Percentiles rank a stretch among this genome's conserved stretches.
Conservation (phyloP, 1,139 yeast genomes). For the Suhomyces wounanorum region DNA sequence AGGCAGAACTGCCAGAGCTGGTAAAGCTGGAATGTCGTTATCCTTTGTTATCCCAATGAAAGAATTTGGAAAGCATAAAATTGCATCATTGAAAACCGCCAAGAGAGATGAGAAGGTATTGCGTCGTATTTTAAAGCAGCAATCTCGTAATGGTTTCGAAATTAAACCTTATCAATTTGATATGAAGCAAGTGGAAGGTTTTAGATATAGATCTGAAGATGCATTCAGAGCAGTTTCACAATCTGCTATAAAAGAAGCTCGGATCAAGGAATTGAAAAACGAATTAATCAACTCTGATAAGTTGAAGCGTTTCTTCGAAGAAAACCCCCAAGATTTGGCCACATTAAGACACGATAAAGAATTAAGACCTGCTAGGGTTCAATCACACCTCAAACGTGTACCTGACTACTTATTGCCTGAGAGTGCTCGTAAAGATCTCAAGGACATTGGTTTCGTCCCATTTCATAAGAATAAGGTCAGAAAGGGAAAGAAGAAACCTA, state of each 20-base stretch:
- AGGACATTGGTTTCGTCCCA: conserved; percentile 74
- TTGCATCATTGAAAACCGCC: conserved; percentile 69
- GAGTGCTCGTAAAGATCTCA: conserved; percentile 61
- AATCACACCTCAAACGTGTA: conserved; percentile 83
- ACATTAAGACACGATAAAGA: conserved; percentile 91
- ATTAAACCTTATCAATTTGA: conserved; percentile 86
- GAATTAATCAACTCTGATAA: conserved; percentile 89
- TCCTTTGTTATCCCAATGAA: conserved; percentile 86
- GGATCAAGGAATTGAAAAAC: conserved; percentile 84
- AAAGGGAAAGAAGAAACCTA: conserved; percentile 37
- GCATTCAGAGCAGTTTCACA: conserved; percentile 94
- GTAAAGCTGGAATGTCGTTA: conserved; percentile 91
- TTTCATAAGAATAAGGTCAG: conserved; percentile 53
- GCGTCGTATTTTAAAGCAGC: conserved; percentile 74
- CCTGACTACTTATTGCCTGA: conserved; percentile 92
- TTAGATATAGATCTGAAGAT: conserved; percentile 95
- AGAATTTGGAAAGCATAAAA: conserved; percentile 87
- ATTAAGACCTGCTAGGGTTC: conserved; percentile 78
- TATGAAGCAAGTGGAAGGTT: conserved; percentile 89
- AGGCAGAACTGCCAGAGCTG: conserved; percentile 98
- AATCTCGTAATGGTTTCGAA: conserved; percentile 71
- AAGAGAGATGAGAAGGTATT: conserved; percentile 86
- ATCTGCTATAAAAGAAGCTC: conserved; percentile 88
- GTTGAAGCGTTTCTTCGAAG: conserved; percentile 92
- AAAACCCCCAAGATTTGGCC: conserved; percentile 93